Evolutionary conservation across 148 eudicot species (phyloP).

Genomic region (Cornus suecica): DNA sequence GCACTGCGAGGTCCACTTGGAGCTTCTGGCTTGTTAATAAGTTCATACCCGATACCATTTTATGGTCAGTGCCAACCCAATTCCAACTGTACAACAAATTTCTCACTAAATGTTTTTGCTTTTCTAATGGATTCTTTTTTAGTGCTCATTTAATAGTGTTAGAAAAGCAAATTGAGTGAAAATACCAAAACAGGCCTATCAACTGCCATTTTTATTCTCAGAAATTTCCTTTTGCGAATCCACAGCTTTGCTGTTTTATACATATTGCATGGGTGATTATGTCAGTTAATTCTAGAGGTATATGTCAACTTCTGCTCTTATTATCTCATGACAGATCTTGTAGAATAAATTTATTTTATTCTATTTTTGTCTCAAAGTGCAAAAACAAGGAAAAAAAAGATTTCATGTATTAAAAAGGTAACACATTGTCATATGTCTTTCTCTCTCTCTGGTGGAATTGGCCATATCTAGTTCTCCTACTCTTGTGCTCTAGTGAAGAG

Average conservation of each 20-base stretch:
- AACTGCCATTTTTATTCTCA: background rate
- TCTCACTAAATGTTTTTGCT: background rate
- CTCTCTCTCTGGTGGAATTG: background rate
- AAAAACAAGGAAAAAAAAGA: background rate
- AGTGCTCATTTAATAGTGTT: background rate
- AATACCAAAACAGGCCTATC: background rate
- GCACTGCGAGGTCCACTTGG: no score
- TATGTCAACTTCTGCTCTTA: background rate
- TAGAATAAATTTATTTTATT: no score
- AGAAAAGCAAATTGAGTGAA: background rate
- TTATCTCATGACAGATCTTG: no score
- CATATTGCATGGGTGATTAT: background rate
- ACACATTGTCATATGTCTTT: background rate
- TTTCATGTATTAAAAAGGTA: background rate
- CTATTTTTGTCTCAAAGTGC: no score
- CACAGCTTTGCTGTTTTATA: background rate
- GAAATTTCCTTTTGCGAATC: background rate
- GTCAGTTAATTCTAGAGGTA: background rate
- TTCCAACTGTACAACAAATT: background rate
- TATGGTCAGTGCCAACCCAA: background rate
- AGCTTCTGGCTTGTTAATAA: background rate
- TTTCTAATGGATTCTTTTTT: no score
- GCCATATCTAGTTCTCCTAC: background rate
- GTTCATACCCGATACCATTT: background rate
- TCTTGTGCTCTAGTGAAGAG: background rate